Conservation (phyloP, 441 rosid genomes). For the Cnidoscolus chayamansa region DNA sequence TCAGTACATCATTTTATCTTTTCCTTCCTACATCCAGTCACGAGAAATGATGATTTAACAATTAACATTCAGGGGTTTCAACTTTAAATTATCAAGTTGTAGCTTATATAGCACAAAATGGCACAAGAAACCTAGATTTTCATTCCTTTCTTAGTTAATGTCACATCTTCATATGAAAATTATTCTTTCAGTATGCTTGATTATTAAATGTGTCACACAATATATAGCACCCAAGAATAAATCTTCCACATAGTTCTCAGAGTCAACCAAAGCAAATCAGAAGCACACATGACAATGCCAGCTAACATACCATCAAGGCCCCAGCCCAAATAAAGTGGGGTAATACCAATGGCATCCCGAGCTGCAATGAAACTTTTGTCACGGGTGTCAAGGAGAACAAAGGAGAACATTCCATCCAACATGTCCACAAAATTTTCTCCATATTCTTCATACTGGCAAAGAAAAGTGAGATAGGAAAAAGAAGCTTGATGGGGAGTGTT, state of each 20-base stretch:
- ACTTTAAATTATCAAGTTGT: background rate
- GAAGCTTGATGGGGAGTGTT: background rate
- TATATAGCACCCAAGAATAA: too few relatives aligned
- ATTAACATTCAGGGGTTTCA: background rate
- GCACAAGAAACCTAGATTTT: too few relatives aligned
- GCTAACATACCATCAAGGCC: conserved; percentile 80
- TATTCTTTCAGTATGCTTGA: background rate
- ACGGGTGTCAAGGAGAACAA: conserved; percentile 87
- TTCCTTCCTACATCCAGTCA: background rate
- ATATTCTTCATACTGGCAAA: conserved; percentile 79
- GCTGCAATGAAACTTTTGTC: conserved; percentile 93
- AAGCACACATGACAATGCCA: conserved; percentile 1
- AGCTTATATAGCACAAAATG: background rate
- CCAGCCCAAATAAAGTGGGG: conserved; percentile 97
- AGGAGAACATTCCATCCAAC: conserved; percentile 99
- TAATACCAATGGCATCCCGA: conserved; percentile 87
- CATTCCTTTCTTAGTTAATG: background rate
- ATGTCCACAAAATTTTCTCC: conserved; percentile 86
- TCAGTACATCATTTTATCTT: background rate
- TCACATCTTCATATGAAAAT: too few relatives aligned
- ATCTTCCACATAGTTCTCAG: background rate
- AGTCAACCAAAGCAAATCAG: conserved; percentile 1
- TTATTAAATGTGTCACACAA: background rate
- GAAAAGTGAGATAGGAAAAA: background rate
- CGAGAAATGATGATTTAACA: background rate